Evolutionary conservation across 2,329 filamentous ascomycete species (phyloP).

Genomic region (Aspergillus brunneoviolaceus): DNA sequence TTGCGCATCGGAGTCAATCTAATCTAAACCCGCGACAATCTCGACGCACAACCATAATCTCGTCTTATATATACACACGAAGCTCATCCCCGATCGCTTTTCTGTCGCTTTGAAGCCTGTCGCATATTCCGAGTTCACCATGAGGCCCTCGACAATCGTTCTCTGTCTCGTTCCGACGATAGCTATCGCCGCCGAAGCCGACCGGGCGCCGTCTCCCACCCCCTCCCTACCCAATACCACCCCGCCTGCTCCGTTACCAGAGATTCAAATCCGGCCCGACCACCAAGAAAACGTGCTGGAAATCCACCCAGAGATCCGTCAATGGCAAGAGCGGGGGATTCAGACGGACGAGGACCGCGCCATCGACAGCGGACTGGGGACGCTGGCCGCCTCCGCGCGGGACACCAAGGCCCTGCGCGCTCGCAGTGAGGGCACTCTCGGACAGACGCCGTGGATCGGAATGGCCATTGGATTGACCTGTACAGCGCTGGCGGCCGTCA

Average conservation of each 20-base stretch:
- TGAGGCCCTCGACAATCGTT: conserved; percentile 20
- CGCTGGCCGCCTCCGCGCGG: conserved; percentile 18
- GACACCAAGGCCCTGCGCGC: conserved; percentile 31
- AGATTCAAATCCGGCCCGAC: conserved; percentile 7
- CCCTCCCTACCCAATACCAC: conserved; percentile 20
- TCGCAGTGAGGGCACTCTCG: conserved; percentile 40
- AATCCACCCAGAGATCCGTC: conserved; percentile 10
- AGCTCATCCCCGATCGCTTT: background rate
- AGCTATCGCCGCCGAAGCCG: conserved; percentile 23
- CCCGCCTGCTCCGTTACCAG: conserved; percentile 17
- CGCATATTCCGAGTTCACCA: conserved; percentile 9
- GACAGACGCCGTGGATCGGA: conserved; percentile 43
- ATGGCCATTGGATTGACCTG: conserved; percentile 43
- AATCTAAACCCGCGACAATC: background rate
- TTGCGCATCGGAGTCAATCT: background rate
- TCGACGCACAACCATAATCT: background rate
- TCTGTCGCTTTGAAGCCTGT: background rate
- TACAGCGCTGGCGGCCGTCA: conserved; percentile 40
- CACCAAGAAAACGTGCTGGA: conserved; percentile 7
- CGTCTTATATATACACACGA: background rate
- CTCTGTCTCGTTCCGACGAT: conserved; percentile 23
- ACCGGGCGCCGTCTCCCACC: conserved; percentile 24
- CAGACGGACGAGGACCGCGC: conserved; percentile 16
- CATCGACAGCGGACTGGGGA: conserved; percentile 34
- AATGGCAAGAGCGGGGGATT: conserved; percentile 5